A percentile compares a stretch with the other conserved stretches of the same genome.
Conservation (phyloP, 495 filamentous ascomycete species). For the Bacidia rubella region DNA sequence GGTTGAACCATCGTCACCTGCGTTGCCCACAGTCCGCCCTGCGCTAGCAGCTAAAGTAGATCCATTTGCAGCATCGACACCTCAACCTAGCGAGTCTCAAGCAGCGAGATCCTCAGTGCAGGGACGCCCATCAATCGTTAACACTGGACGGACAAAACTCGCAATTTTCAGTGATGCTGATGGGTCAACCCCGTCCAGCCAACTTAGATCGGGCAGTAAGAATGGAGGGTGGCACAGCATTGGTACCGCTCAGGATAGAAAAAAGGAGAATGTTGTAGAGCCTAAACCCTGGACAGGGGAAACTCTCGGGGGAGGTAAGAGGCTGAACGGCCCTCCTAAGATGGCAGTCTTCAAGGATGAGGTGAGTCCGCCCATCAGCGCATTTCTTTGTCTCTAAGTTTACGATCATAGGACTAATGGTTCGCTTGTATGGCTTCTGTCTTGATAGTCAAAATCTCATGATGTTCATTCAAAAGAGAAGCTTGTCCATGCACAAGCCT, state of each 20-base stretch:
- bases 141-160: constrained; percentile 62
- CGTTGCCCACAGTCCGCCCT: constrained; percentile 68
- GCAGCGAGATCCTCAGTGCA: constrained; percentile 37
- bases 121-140: constrained; percentile 40
- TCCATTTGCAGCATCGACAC: constrained; percentile 47
- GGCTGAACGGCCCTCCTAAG: constrained; percentile 59
- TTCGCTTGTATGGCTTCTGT: constrained; percentile 44
- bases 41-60: constrained; percentile 77
- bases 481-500: constrained; percentile 30
- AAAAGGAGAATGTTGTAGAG: constrained; percentile 85
- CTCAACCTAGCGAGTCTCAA: constrained; percentile 46
- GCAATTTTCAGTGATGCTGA: constrained; percentile 78
- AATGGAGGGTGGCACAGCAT: constrained; percentile 85
- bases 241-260: constrained; percentile 68
- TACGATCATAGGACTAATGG: constrained; percentile 97
- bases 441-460: constrained; percentile 46
- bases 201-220: constrained; percentile 20
- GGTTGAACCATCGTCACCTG: constrained; percentile 68
- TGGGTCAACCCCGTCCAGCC: constrained; percentile 32
- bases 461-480: constrained; percentile 24
- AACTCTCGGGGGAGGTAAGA: constrained; percentile 75
- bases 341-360: constrained; percentile 89
- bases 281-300: constrained; percentile 86
- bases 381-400: constrained; percentile 51
- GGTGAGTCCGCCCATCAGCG: constrained; percentile 47